Base-by-base conservation (phyloP, 768 basidiomycete genomes). In the Royoungia palumana region DNA sequence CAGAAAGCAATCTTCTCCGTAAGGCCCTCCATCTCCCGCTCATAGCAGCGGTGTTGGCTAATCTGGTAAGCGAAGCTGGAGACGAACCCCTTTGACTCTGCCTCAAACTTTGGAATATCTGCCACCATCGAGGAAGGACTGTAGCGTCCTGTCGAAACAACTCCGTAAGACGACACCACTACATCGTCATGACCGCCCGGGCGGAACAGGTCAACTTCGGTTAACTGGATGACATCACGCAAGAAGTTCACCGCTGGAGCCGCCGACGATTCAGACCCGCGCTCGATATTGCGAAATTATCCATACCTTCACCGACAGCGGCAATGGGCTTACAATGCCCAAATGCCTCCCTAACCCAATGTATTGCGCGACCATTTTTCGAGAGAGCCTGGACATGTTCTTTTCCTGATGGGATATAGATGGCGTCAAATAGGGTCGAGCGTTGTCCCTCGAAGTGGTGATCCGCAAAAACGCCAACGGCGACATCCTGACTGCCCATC, bases 241-340 rank as follows among this genome's bases (percentile, higher is more conserved):
- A 85, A 63, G 58, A 83, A 74, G 5, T 58, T 57, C 6, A 78
- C 74, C 50, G 73, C 83, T 83, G 35, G 0, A 45, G 41, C 1
- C 39, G n/a, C 27, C 22, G 10, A 20, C 5, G 16, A 3, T 9
- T 57, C 32, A 59, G 46, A 3, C 22, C n/a, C 27, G 13, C 16
- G 16, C n/a, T 32, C 10, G 5, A 40, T 40, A 12, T 34, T 19
- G 28, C 16, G 2, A 34, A 6, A 24, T 35, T 7, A 4, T 32
- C 16, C 54, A 13, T 19, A 49, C 84, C 83, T 62, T 81, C 76
- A 10, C 90, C 92, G 39, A 85, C 72, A 1, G 83, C 89, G 3
- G 81, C 87, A 49, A 95, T 88, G 16, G 85, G 65, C 71, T 94
- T 94, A 69, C 82, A 85, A 66, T 94, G 92, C 19, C 86, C 86